phyloP scores from a whole-genome alignment of 257 asterid species.

The Capsicum rhomboideum region DNA sequence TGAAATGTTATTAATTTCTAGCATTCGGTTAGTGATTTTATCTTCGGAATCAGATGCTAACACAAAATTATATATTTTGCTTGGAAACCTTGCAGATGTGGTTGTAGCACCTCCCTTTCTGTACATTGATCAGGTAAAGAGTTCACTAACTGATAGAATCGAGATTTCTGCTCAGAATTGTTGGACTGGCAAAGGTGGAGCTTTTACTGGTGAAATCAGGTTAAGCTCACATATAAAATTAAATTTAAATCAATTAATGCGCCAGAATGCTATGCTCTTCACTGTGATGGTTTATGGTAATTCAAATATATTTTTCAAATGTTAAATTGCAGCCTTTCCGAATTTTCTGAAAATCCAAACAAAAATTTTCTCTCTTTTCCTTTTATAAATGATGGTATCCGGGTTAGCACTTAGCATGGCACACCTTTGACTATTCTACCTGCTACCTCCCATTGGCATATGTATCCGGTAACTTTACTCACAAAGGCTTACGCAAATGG shows the following conservation, averaged over 20 bases:
- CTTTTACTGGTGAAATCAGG: slow-evolving; percentile 99
- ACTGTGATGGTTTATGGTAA: not conserved
- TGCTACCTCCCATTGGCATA: not conserved
- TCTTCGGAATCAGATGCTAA: not conserved
- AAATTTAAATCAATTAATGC: not conserved
- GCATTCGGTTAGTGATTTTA: not conserved
- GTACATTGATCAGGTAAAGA: slow-evolving; percentile 92
- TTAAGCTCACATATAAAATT: not conserved
- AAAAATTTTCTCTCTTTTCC: not conserved
- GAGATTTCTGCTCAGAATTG: slow-evolving; percentile 92
- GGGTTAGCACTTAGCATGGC: not conserved
- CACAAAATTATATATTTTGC: not conserved
- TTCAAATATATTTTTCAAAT: not conserved
- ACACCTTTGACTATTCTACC: not conserved
- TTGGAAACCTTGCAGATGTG: slow-evolving; percentile 52
- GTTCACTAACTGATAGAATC: slow-evolving; percentile 52
- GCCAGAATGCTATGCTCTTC: not conserved
- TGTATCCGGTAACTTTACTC: not conserved
- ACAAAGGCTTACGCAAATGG: not conserved
- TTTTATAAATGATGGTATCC: not conserved
- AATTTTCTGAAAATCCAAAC: not conserved
- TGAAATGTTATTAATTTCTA: not conserved
- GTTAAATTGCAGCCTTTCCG: not conserved
- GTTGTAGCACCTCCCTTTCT: slow-evolving; percentile 96
- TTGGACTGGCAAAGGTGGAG: slow-evolving; percentile 99